phyloP scores from a whole-genome alignment of 2,329 filamentous ascomycete genomes.

The Aspergillus texensis region DNA sequence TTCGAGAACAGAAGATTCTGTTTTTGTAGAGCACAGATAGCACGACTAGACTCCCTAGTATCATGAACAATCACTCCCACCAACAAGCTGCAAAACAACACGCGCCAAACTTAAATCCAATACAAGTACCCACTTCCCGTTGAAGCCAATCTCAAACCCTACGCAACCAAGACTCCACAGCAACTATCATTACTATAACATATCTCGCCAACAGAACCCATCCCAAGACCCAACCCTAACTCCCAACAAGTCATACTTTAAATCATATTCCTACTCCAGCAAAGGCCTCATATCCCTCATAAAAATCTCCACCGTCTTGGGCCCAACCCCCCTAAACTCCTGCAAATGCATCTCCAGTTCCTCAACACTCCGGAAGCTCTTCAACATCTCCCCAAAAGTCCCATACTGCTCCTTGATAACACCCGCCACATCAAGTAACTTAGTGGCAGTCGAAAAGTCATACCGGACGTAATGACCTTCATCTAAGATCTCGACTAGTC shows the following conservation, averaged over 20 bases:
- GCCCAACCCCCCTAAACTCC: neutral
- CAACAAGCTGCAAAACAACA: too few relatives aligned
- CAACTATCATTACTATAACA: too few relatives aligned
- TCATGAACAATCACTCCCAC: neutral
- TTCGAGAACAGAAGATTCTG: accelerated
- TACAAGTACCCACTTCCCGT: too few relatives aligned
- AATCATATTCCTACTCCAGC: neutral
- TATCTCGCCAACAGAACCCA: too few relatives aligned
- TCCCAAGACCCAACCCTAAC: too few relatives aligned
- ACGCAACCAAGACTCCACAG: too few relatives aligned
- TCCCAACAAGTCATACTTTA: neutral
- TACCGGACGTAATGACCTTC: conserved; percentile 21
- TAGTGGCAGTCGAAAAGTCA: conserved; percentile 20
- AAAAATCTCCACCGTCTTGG: neutral
- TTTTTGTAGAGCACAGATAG: accelerated
- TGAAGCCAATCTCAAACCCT: too few relatives aligned
- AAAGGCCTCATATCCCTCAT: neutral
- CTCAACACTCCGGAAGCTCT: neutral
- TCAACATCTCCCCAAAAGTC: conserved; percentile 5
- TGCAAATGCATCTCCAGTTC: neutral
- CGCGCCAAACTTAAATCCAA: too few relatives aligned
- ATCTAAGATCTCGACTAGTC: conserved; percentile 22
- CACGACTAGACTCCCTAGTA: too few relatives aligned
- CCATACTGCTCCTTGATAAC: conserved; percentile 13
- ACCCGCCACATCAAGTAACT: conserved; percentile 17